A percentile compares a stretch with the other conserved stretches of the same genome.
phyloP scores from a whole-genome alignment of 2,329 filamentous ascomycete genomes.

The Trichoderma asperellum region DNA sequence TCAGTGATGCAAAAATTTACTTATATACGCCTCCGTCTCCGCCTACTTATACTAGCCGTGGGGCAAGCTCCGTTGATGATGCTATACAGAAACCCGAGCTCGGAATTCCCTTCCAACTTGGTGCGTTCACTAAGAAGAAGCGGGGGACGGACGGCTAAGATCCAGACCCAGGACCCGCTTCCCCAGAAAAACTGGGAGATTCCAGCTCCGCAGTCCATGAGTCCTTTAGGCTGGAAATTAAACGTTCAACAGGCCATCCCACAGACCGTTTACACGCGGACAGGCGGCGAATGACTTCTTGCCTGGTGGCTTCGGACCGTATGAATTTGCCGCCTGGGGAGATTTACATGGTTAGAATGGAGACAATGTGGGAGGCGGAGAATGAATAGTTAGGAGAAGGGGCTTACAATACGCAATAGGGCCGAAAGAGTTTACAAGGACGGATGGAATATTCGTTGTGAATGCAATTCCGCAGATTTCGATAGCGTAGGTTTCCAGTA shows the following conservation, averaged over 20 bases:
- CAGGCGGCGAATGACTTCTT: conserved; percentile 42
- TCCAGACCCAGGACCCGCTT: conserved; percentile 25
- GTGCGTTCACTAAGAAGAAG: conserved; percentile 1
- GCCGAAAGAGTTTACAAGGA: conserved; percentile 54
- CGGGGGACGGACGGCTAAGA: conserved; percentile 11
- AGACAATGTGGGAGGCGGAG: neutral
- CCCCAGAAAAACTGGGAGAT: conserved; percentile 12
- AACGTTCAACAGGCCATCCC: conserved; percentile 47
- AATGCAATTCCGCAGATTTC: conserved; percentile 51
- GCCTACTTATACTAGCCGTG: neutral
- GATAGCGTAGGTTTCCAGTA: conserved; percentile 43
- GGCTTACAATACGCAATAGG: conserved; percentile 52
- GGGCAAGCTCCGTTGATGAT: conserved; percentile 3
- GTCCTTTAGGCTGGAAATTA: conserved; percentile 39
- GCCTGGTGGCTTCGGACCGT: conserved; percentile 33
- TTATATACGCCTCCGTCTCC: conserved; percentile 5
- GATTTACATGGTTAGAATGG: neutral
- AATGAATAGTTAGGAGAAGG: neutral
- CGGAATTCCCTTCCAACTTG: conserved; percentile 34
- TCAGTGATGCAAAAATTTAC: neutral
- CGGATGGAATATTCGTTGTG: conserved; percentile 47
- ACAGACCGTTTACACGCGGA: conserved; percentile 41
- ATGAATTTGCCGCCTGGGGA: conserved; percentile 41
- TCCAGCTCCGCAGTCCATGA: conserved; percentile 35
- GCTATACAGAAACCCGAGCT: conserved; percentile 38